Evolutionary conservation across 495 filamentous ascomycete species (phyloP), one percentile per base, ranked within the genome.

Genomic region (Podospora pseudoanserina): DNA sequence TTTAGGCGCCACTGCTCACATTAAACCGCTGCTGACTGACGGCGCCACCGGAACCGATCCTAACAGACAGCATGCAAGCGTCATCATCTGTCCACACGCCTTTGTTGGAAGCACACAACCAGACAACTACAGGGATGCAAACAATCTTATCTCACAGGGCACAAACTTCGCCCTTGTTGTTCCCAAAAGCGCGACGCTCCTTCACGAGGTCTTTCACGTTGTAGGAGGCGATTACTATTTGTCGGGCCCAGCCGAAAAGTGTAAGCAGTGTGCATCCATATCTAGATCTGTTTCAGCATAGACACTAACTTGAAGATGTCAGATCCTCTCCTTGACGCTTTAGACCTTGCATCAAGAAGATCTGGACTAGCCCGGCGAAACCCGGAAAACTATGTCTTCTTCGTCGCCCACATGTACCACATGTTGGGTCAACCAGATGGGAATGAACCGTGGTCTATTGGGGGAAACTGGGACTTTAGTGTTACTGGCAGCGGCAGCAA

Each of bases 301-400:
- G 32, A 11, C 11, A 64, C 65, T 64, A 60, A 63, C 58, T 53
- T 27, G 6, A 55, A 16, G 18, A 16, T 57, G 54, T 6, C 15
- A 57, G 54, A 57, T 57, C 7, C 5, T 16, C 7, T 57, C 54
- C 7, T 16, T 16, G 5, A 16, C 16, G 7, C 7, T 16, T 5
- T 57, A 5, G 2, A 57, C 18, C 54, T 57, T 6, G 54, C 18
- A 20, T 20, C n/a, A 60, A 23, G 6, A 15, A 19, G 16, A 56
- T 54, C 60, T 5, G 20, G 3, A 26, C 28, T 11, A 64, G 57
- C 44, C 4, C 34, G 5, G 28, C 18, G 13, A 34, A 70, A 70
- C 64, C 64, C 61, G 2, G 65, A 70, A 54, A 67, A 60, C 39
- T 70, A 67, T 53, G 60, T 65, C 54, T 70, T 65, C 56, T 70